Percentiles rank a stretch among this genome's conserved stretches.
These are phyloP conservation scores for Podaxis rugospora DNA, from an alignment of 768 basidiomycete species.

Conservation along the genomic window DNA sequence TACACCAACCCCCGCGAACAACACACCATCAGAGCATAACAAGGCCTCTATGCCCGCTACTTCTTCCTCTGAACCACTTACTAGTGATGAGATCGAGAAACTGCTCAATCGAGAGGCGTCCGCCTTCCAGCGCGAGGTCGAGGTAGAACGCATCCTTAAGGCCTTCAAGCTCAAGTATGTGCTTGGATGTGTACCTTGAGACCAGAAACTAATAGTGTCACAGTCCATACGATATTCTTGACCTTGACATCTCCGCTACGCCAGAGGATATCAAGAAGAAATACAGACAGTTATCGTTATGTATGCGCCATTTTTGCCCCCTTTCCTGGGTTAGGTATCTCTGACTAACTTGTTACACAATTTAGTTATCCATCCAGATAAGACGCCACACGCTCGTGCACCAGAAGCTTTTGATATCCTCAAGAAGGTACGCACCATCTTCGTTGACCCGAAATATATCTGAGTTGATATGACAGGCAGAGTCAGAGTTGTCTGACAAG, in stretches of 20 bases:
- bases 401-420: slow-evolving; percentile 92
- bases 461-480: slow-evolving; percentile 49
- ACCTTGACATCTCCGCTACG: slow-evolving; percentile 66
- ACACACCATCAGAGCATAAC: not conserved
- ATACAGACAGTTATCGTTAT: slow-evolving; percentile 80
- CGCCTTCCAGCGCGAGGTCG: slow-evolving; percentile 82
- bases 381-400: slow-evolving; percentile 81
- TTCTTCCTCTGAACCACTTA: slow-evolving; percentile 16
- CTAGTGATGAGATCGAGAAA: slow-evolving; percentile 69
- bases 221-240: slow-evolving; percentile 93
- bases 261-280: slow-evolving; percentile 87
- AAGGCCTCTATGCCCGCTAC: not conserved
- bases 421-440: slow-evolving; percentile 63
- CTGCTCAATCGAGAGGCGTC: slow-evolving; percentile 76
- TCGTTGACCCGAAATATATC: not conserved
- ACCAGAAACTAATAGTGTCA: not conserved
- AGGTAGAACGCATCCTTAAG: slow-evolving; percentile 87
- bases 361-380: slow-evolving; percentile 97
- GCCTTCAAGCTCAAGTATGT: slow-evolving; percentile 95
- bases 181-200: not conserved
- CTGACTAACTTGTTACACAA: slow-evolving; percentile 9
- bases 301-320: slow-evolving; percentile 39
- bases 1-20: not conserved
- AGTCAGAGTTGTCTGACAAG: slow-evolving; percentile 76
- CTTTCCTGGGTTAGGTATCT: not conserved